Conservation (phyloP, 768 basidiomycete genomes). For the Scleroderma citrinum region DNA sequence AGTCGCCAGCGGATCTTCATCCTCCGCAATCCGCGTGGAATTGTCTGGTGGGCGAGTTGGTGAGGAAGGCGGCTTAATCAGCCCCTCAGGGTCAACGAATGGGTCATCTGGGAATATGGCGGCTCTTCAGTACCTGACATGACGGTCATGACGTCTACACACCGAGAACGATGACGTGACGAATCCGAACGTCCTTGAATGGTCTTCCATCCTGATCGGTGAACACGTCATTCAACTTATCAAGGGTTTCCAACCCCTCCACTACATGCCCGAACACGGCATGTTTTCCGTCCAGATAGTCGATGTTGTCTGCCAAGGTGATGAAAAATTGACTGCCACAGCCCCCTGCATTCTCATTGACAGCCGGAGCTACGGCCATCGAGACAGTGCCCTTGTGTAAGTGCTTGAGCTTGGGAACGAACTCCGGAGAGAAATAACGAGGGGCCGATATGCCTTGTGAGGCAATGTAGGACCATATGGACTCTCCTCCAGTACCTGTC, state of each 20-base stretch:
- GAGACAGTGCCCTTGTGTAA: slow-evolving; percentile 82
- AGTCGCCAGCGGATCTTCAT: slow-evolving; percentile 82
- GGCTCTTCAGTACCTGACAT: slow-evolving; percentile 3
- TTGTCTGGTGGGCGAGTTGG: slow-evolving; percentile 81
- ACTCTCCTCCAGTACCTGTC: slow-evolving; percentile 90
- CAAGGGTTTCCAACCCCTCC: slow-evolving; percentile 87
- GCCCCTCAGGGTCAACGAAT: slow-evolving; percentile 78
- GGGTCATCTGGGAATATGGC: slow-evolving; percentile 69
- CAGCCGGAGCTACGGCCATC: slow-evolving; percentile 91
- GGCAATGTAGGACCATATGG: slow-evolving; percentile 72
- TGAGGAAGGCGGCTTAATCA: slow-evolving; percentile 65
- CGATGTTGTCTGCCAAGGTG: slow-evolving; percentile 84
- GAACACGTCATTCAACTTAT: slow-evolving; percentile 89
- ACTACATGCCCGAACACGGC: slow-evolving; percentile 95
- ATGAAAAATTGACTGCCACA: slow-evolving; percentile 97
- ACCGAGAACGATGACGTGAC: slow-evolving; percentile 96
- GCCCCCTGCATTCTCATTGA: slow-evolving; percentile 63
- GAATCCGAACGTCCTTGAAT: slow-evolving; percentile 88
- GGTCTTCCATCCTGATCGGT: slow-evolving; percentile 86
- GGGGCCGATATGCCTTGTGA: slow-evolving; percentile 38
- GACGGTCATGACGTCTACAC: slow-evolving; percentile 8
- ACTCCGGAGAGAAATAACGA: slow-evolving; percentile 88
- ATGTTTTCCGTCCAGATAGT: slow-evolving; percentile 92
- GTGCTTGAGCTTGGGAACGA: slow-evolving; percentile 81
- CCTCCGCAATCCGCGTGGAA: slow-evolving; percentile 88